Base-by-base conservation (phyloP, 495 filamentous ascomycete species). In the Trichoderma virens region DNA sequence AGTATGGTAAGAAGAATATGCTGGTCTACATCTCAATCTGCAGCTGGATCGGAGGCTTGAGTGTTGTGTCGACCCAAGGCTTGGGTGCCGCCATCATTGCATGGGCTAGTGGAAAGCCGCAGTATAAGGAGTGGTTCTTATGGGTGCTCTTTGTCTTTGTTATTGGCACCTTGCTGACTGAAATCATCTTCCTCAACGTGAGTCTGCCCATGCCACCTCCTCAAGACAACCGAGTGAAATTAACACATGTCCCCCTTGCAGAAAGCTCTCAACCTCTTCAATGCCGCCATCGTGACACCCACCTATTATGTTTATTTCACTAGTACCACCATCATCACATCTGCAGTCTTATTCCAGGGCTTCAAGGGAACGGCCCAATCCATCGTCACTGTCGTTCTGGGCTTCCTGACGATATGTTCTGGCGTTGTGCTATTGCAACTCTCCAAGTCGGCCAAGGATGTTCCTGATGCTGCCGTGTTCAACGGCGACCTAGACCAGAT, bases 241-340 rank as follows among this genome's bases (percentile, higher is more conserved):
- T 78, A 60, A 78, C 65, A 13, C 11, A 27, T 1, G 13, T 30
- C 25, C 8, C n/a, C 8, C 39, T 35, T 68, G 68, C 76, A 98
- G 94, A 98, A 98, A 97, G 94, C 94, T 20, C 82, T 98, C 45
- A 98, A 98, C 73, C 70, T 98, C 59, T 98, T 94, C 81, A 98
- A 98, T 71, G 95, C 94, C 32, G 94, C 94, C 1, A 83, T 98
- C 65, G 94, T 98, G 62, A 98, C 94, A 0, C 94, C 94, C 0
- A 98, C 94, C 4, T 98, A 98, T 76, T 98, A 98, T 72, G 94
- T 98, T 66, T 92, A 91, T 79, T 98, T 98, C 74, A 98, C 94
- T 54, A 94, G 86, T 69, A 86, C 91, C 18, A 98, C 94, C 4
- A 97, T 98, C 67, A 85, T 98, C 65, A 93, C 91, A 8, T 97